Conservation (phyloP, 495 filamentous ascomycete species). For the Chaetomium fimeti region DNA sequence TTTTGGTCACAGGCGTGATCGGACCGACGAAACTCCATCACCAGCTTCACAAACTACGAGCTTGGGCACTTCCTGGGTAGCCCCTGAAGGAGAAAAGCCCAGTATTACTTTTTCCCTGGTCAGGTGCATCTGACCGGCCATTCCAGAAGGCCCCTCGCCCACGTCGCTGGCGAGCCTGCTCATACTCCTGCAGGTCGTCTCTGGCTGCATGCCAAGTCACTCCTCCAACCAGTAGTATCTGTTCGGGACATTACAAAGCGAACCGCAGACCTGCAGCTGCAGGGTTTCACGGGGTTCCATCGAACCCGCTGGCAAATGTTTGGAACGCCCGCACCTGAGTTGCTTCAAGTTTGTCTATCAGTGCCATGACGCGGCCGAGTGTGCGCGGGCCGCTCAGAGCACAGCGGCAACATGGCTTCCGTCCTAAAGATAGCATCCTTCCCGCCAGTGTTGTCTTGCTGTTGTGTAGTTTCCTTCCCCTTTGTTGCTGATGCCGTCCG, state of each 20-base stretch:
- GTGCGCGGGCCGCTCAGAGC: background rate
- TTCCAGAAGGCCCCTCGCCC: constrained; percentile 18
- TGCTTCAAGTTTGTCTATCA: constrained; percentile 4
- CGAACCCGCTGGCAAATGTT: constrained; percentile 5
- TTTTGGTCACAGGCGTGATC: no score
- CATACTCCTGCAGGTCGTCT: constrained; percentile 15
- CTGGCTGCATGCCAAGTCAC: constrained; percentile 25
- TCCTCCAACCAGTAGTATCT: constrained; percentile 13
- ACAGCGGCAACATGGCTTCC: background rate
- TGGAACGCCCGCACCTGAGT: background rate
- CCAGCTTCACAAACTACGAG: background rate
- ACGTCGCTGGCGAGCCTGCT: constrained; percentile 9
- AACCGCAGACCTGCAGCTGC: constrained; percentile 21
- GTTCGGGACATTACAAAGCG: constrained; percentile 27
- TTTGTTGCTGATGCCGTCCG: background rate
- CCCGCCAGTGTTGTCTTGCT: background rate
- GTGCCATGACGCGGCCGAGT: constrained; percentile 2
- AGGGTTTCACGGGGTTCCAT: constrained; percentile 13
- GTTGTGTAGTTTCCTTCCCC: no score
- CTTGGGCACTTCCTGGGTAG: no score
- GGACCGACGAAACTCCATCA: background rate
- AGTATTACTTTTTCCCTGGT: background rate
- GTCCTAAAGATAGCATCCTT: constrained; percentile 1
- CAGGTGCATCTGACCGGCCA: constrained; percentile 13
- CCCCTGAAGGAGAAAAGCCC: background rate